Percentiles rank a stretch among this genome's conserved stretches.
Conservation (phyloP, 306 rosid species). For the Cucumis sativus region Cucumber_9930_V3 NC_026659.2:7418001-7418500, state of each 20-base stretch:
- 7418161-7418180: conserved; percentile 29
- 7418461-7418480: neutral
- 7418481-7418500: neutral
- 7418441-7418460: neutral
- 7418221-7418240: neutral
- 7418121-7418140: conserved; percentile 37
- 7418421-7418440: conserved; percentile 31
- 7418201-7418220: neutral
- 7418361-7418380: conserved; percentile 27
- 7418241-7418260: no score
- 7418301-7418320: conserved; percentile 31
- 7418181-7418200: conserved; percentile 36
- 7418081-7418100: conserved; percentile 22
- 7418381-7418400: conserved; percentile 22
- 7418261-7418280: neutral
- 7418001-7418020: conserved; percentile 19
- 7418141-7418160: conserved; percentile 38
- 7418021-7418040: conserved; percentile 11
- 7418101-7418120: conserved; percentile 32
- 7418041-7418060: conserved; percentile 26
- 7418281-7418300: neutral
- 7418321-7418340: conserved; percentile 38
- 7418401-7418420: conserved; percentile 23
- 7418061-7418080: conserved; percentile 36
- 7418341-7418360: conserved; percentile 40